phyloP scores from a whole-genome alignment of 2,329 filamentous ascomycete species.

The Albifimbria verrucaria region DNA sequence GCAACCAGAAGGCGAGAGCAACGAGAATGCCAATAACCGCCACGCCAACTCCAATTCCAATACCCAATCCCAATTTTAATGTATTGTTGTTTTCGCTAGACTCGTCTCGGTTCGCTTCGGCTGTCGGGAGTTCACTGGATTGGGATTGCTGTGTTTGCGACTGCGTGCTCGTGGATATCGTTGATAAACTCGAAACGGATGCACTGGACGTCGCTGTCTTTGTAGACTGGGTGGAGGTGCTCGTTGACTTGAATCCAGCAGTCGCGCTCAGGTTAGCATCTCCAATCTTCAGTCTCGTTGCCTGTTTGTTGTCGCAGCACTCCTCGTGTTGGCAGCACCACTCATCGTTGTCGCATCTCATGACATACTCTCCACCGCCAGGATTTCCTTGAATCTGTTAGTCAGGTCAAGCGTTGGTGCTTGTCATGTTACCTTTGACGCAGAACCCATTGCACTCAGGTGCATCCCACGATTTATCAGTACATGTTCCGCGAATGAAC shows the following conservation, averaged over 20 bases:
- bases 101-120: not conserved
- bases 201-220: not conserved
- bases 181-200: not conserved
- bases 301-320: not conserved
- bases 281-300: not conserved
- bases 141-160: not conserved
- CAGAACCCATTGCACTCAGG: not conserved
- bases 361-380: not conserved
- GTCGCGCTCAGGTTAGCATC: not conserved
- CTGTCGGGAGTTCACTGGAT: not conserved
- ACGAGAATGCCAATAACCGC: not conserved
- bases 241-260: not conserved
- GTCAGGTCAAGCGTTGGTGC: not conserved
- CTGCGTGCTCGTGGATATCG: not conserved
- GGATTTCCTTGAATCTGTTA: not conserved
- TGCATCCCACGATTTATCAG: not conserved
- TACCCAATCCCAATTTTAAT: not conserved
- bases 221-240: not conserved
- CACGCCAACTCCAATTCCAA: not conserved
- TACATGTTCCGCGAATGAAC: not conserved
- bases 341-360: not conserved
- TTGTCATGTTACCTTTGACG: not conserved
- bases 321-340: not conserved
- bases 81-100: not conserved
- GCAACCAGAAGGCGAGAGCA: not conserved